phyloP scores from a whole-genome alignment of 2,329 filamentous ascomycete genomes.

The Colletotrichum liriopes region DNA sequence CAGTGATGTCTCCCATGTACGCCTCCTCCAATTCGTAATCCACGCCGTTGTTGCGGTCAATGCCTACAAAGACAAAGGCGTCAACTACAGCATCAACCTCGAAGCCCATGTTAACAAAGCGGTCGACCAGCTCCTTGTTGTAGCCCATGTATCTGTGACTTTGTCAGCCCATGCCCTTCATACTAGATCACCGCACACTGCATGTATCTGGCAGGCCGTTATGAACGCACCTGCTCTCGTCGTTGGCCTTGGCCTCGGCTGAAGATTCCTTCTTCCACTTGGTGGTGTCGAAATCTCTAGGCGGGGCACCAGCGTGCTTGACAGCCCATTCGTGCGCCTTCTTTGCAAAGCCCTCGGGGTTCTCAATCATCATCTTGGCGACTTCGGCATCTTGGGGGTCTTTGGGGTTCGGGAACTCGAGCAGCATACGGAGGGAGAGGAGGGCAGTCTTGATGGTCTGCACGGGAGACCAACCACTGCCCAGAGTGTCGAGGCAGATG shows the following conservation, averaged over 20 bases:
- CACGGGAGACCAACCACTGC: slow-evolving; percentile 93
- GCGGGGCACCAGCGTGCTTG: slow-evolving; percentile 83
- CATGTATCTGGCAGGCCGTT: not conserved
- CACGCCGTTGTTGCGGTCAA: slow-evolving; percentile 82
- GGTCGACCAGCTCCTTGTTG: slow-evolving; percentile 85
- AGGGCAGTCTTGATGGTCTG: slow-evolving; percentile 96
- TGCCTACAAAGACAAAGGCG: slow-evolving; percentile 85
- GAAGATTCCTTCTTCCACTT: slow-evolving; percentile 66
- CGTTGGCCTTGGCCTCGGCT: slow-evolving; percentile 67
- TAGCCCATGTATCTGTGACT: slow-evolving; percentile 84
- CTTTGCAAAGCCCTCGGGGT: slow-evolving; percentile 83
- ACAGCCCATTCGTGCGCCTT: slow-evolving; percentile 94
- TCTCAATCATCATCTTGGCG: slow-evolving; percentile 87
- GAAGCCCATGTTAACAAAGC: slow-evolving; percentile 93
- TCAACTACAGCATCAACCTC: slow-evolving; percentile 88
- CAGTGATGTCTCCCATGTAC: slow-evolving; percentile 92
- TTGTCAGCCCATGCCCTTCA: slow-evolving; percentile 9
- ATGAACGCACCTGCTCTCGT: slow-evolving; percentile 61
- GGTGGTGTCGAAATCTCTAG: slow-evolving; percentile 54
- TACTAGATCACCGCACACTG: not conserved
- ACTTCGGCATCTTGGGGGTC: slow-evolving; percentile 98
- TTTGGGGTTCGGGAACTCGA: slow-evolving; percentile 94
- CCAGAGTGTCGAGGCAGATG: slow-evolving; percentile 95
- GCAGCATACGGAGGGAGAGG: slow-evolving; percentile 91
- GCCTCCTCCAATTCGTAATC: slow-evolving; percentile 92